Evolutionary conservation across 495 filamentous ascomycete species (phyloP), one percentile per base, ranked within the genome.

Genomic region (Penicillium herquei): DNA sequence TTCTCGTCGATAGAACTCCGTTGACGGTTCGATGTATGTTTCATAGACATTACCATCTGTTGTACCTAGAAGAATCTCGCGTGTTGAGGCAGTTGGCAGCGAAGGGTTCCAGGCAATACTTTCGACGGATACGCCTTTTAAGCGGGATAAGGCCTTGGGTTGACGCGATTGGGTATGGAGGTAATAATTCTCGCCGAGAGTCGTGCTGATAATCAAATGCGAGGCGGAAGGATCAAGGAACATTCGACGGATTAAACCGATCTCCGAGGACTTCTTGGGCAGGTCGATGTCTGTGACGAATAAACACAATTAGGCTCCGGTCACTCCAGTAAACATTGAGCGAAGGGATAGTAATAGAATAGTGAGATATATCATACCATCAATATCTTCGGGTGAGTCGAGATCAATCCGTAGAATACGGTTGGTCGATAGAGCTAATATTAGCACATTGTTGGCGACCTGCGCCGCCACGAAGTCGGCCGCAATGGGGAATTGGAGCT

Each of bases 201-300:
- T 87, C 2, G 94, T 98, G 63, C 87, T 89, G 59, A 98, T 88
- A 54, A 98, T 84, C 14, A 98, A 73, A 73, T 98, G 94, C 3
- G 91, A 96, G 26, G 95, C 93, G 8, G 92, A 94, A 5, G 94
- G 95, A 65, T 98, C 94, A 52, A 98, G 86, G 72, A 98, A 98
- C 84, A 98, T 89, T 70, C 87, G 88, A 47, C 89, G 88, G 63
- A 98, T 98, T 21, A 95, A 78, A 56, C 94, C 94, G 43, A 90
- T 81, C 68, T 98, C 94, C 21, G 91, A 85, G 30, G 88, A 82
- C 64, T 93, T 95, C 75, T 94, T 96, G 30, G 95, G 95, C 31
- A 98, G 87, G 68, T 98, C 95, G 67, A 98, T 96, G 73, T 98
- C 93, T 96, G 57, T 53, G 32, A 50, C 54, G 32, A 34, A 54